Evolutionary conservation across 1,284 basidiomycete species (phyloP), one percentile per base, ranked within the genome.

Genomic region (Tylopilus sp.): DNA sequence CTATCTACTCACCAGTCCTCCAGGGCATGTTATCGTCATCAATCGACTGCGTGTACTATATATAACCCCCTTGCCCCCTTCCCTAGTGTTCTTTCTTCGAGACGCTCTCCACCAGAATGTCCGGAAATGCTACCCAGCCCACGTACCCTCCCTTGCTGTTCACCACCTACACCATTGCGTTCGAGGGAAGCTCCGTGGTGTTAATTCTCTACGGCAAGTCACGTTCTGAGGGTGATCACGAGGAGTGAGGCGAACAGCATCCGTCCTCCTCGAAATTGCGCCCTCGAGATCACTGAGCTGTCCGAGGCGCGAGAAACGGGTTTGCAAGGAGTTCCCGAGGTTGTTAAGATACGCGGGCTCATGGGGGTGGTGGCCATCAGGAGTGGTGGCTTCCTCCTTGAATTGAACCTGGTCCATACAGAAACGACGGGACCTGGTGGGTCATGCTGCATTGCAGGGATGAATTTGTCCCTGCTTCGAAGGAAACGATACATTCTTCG

Each of bases 401-500:
- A n/a, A n/a, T n/a, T n/a, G n/a, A n/a, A n/a, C n/a, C n/a, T n/a
- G n/a, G n/a, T n/a, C n/a, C n/a, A n/a, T n/a, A n/a, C n/a, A n/a
- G n/a, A n/a, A n/a, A n/a, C n/a, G n/a, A n/a, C n/a, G n/a, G n/a
- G n/a, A n/a, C n/a, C n/a, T n/a, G n/a, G n/a, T n/a, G n/a, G n/a
- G n/a, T n/a, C n/a, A n/a, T n/a, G n/a, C n/a, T n/a, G n/a, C n/a
- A 14, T 64, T 21, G 29, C 45, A 8, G 47, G 37, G 18, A 15
- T 20, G 6, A 62, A 65, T 7, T 2, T 65, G 15, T 4, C n/a
- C 8, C 35, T 65, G 0, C 57, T 65, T 15, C 37, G 21, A 31
- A 44, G 40, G 15, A 65, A 60, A 40, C 31, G 43, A 21, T 63
- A 61, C 30, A 49, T 60, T 15, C 61, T 62, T 38, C 20, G 48